Percentiles rank a stretch among this genome's conserved stretches.
Conservation (phyloP, 345 rosid species). For the Lepidium africanum region DNA sequence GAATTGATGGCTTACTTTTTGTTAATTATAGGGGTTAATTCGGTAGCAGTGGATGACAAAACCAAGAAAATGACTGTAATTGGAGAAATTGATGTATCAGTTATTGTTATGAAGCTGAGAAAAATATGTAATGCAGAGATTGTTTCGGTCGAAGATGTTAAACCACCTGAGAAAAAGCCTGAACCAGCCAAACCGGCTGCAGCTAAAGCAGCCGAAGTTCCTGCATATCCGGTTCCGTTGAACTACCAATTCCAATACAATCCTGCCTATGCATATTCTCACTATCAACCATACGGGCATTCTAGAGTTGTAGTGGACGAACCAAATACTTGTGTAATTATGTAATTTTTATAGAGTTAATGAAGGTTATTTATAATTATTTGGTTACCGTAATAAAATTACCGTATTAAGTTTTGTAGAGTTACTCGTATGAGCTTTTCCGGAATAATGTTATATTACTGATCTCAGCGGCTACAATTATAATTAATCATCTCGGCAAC, state of each 20-base stretch:
- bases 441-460: too few species aligned
- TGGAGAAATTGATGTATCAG: conserved; percentile 45
- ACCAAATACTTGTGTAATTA: conserved; percentile 18
- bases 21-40: conserved; percentile 31
- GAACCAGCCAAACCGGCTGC: conserved; percentile 29
- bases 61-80: conserved; percentile 53
- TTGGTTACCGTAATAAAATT: background rate
- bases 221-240: conserved; percentile 4
- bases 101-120: conserved; percentile 39
- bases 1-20: background rate
- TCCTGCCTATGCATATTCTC: background rate
- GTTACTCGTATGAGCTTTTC: too few species aligned
- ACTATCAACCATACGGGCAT: conserved; percentile 1
- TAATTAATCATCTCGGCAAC: too few species aligned
- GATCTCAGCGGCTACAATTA: too few species aligned
- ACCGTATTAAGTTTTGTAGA: too few species aligned
- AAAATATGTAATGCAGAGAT: conserved; percentile 44
- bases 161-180: conserved; percentile 55
- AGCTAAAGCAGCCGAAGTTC: background rate
- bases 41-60: conserved; percentile 48
- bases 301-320: conserved; percentile 1
- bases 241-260: background rate
- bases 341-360: background rate
- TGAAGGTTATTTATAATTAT: too few species aligned
- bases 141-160: conserved; percentile 51